phyloP scores from a whole-genome alignment of 495 filamentous ascomycete species.

The Aspergillus taichungensis region DNA sequence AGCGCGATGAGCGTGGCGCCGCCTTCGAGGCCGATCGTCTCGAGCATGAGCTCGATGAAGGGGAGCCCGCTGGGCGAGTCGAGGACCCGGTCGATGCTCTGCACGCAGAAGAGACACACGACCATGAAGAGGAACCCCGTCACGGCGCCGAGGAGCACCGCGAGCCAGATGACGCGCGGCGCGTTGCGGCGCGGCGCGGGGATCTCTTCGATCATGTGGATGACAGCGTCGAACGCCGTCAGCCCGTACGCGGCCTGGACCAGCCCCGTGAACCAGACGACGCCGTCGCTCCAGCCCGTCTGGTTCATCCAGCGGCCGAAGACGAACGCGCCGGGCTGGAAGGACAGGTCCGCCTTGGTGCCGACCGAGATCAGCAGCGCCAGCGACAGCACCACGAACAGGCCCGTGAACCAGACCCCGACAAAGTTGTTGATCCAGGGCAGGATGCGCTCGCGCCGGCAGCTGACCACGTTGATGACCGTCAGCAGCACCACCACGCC shows the following conservation, averaged over 20 bases:
- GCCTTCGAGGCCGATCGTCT: constrained; percentile 31
- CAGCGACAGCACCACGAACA: constrained; percentile 36
- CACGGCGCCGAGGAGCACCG: constrained; percentile 39
- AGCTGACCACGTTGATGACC: constrained; percentile 34
- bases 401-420: constrained; percentile 35
- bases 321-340: constrained; percentile 40
- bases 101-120: constrained; percentile 65
- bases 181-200: constrained; percentile 34
- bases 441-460: constrained; percentile 35
- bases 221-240: constrained; percentile 54
- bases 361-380: constrained; percentile 38
- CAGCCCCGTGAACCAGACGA: constrained; percentile 54
- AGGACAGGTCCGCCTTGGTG: constrained; percentile 24
- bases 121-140: constrained; percentile 67
- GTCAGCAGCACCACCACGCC: constrained; percentile 31
- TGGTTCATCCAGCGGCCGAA: constrained; percentile 52
- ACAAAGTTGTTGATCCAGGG: constrained; percentile 42
- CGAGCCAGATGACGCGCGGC: constrained; percentile 33
- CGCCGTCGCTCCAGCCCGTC: constrained; percentile 54
- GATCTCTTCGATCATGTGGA: constrained; percentile 51
- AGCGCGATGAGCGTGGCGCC: constrained; percentile 32
- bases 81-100: constrained; percentile 50
- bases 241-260: constrained; percentile 53
- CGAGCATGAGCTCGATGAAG: constrained; percentile 37
- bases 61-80: constrained; percentile 31